Conservation (phyloP, 2,329 filamentous ascomycete species). For the Hymenoscyphus linearis region DNA sequence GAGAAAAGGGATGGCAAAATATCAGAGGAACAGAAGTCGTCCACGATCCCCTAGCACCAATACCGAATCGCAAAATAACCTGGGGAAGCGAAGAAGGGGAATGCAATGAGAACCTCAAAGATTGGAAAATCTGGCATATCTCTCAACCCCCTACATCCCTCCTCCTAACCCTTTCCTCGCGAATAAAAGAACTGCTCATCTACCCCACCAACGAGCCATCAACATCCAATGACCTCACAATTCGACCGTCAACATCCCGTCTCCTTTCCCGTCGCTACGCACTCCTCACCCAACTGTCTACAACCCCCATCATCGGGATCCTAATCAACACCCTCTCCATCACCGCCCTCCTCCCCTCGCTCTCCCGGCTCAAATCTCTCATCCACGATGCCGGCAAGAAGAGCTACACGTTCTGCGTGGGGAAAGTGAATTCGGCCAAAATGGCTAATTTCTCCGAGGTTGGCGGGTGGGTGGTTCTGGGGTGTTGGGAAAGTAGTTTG, state of each 20-base stretch:
- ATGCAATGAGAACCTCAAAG: slow-evolving; percentile 35
- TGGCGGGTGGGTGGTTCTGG: slow-evolving; percentile 93
- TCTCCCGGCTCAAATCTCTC: slow-evolving; percentile 64
- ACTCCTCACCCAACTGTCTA: slow-evolving; percentile 72
- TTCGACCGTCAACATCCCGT: slow-evolving; percentile 39
- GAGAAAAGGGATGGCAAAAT: slow-evolving; percentile 60
- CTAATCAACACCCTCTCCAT: slow-evolving; percentile 94
- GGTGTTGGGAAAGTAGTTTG: slow-evolving; percentile 94
- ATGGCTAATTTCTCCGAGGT: slow-evolving; percentile 95
- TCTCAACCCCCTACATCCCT: slow-evolving; percentile 78
- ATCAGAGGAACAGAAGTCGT: slow-evolving; percentile 67
- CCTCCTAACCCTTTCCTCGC: slow-evolving; percentile 79
- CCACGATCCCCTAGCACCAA: slow-evolving; percentile 70
- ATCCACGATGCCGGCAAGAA: slow-evolving; percentile 86
- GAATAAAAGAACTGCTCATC: slow-evolving; percentile 73
- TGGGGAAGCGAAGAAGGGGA: slow-evolving; percentile 35
- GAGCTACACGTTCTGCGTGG: slow-evolving; percentile 91
- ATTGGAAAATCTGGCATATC: slow-evolving; percentile 73
- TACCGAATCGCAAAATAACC: slow-evolving; percentile 78
- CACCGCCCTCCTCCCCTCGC: slow-evolving; percentile 78
- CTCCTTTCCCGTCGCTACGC: slow-evolving; percentile 82
- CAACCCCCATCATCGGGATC: slow-evolving; percentile 83
- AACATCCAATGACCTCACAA: slow-evolving; percentile 32
- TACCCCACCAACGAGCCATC: slow-evolving; percentile 50
- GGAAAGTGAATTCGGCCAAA: slow-evolving; percentile 93